Evolutionary conservation across 306 rosid species (phyloP).

Genomic region (Castanopsis chinensis): DNA sequence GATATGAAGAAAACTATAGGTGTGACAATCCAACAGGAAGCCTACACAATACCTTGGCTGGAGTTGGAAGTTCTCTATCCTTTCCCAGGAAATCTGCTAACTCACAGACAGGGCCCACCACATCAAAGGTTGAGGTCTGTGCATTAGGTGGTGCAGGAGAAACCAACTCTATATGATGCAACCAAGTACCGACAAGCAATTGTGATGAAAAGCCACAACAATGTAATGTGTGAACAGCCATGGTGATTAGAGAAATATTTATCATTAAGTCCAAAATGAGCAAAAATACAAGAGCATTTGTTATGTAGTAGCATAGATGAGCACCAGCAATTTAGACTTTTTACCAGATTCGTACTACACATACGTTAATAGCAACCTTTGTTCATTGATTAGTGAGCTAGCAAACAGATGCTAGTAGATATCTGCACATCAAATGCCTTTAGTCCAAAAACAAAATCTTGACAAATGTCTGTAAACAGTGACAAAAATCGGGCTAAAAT

Average conservation of each 20-base stretch:
- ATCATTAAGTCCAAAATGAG: neutral
- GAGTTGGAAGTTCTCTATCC: constrained; percentile 56
- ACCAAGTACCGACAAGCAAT: constrained; percentile 12
- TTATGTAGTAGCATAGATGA: neutral
- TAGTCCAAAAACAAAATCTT: no score
- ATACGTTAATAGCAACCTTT: no score
- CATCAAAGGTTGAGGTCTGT: constrained; percentile 48
- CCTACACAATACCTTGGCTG: constrained; percentile 30
- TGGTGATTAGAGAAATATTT: neutral
- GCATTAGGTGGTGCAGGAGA: constrained; percentile 59
- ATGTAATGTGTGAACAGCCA: neutral
- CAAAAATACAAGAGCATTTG: neutral
- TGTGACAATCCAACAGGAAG: neutral
- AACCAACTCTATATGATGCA: constrained; percentile 93
- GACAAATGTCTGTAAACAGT: no score
- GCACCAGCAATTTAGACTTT: neutral
- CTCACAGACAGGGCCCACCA: constrained; percentile 68
- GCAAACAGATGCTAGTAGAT: no score
- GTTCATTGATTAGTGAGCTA: no score
- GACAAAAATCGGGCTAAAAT: no score
- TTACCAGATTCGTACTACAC: neutral
- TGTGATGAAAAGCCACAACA: neutral
- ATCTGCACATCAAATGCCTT: no score
- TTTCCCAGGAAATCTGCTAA: constrained; percentile 65
- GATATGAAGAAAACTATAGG: neutral